A percentile compares a stretch with the other conserved stretches of the same genome.
Conservation (phyloP, 768 basidiomycete species). For the Xerocomus spinulosus region DNA sequence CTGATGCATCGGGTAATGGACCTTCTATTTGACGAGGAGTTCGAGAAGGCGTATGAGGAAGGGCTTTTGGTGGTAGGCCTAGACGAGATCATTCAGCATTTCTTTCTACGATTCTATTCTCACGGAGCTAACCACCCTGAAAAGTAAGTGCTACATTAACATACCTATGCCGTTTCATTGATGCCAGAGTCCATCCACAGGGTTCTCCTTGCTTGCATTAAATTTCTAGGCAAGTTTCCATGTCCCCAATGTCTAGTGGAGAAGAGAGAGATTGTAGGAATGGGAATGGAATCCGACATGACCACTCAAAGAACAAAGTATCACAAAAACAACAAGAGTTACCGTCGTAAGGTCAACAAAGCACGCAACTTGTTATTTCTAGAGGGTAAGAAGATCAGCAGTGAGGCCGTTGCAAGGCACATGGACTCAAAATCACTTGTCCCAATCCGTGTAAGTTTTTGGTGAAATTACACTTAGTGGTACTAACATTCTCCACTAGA, state of each 20-base stretch:
- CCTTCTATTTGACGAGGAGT: neutral
- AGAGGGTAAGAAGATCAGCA: no score
- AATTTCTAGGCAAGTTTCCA: neutral
- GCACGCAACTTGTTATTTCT: neutral
- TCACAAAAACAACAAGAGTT: neutral
- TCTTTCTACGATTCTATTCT: neutral
- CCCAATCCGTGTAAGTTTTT: no score
- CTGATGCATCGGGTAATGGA: conserved; percentile 10
- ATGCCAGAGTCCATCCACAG: no score
- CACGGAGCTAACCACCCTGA: neutral
- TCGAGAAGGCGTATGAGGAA: neutral
- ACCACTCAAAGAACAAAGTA: neutral
- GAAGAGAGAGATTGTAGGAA: neutral
- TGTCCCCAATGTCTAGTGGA: neutral
- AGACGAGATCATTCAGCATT: neutral
- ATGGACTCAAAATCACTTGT: no score
- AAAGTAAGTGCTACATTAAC: no score
- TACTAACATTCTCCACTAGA: no score
- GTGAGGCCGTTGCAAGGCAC: no score
- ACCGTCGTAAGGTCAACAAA: no score
- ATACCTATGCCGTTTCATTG: no score
- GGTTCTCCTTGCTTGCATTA: neutral
- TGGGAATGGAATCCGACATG: neutral
- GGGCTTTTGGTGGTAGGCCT: neutral
- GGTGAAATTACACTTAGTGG: no score